Evolutionary conservation across 164 flowering plant genomes (phyloP).

Genomic region (Tetrastigma voinierianum): DNA sequence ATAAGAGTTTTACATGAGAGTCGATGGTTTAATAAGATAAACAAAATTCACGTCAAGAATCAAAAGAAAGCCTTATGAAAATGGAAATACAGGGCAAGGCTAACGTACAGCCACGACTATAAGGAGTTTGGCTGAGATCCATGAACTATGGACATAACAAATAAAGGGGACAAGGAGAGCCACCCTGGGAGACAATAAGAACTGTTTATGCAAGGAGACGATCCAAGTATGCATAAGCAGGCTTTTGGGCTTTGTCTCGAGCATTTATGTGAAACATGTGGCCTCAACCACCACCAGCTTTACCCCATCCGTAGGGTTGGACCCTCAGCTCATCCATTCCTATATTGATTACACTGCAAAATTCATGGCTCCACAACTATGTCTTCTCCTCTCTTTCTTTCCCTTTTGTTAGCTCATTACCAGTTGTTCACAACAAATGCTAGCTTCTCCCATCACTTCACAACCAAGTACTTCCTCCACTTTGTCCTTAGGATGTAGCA

Average conservation of each 20-base stretch:
- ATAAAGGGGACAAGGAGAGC: constrained; percentile 20
- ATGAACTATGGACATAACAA: constrained; percentile 6
- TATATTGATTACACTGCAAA: background rate
- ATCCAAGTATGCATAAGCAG: background rate
- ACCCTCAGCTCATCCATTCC: background rate
- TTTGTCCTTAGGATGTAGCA: too few species aligned
- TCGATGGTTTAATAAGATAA: too few species aligned
- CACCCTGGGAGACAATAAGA: constrained; percentile 19
- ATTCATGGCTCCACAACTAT: background rate
- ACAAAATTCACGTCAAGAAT: background rate
- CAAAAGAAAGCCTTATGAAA: background rate
- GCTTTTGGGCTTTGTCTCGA: constrained; percentile 14
- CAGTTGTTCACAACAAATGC: too few species aligned
- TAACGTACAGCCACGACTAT: constrained; percentile 14
- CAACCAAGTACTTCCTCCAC: too few species aligned
- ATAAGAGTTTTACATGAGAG: too few species aligned
- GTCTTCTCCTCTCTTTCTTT: background rate
- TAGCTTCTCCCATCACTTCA: too few species aligned
- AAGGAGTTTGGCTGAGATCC: constrained; percentile 12
- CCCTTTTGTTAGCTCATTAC: background rate
- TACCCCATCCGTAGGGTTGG: constrained; percentile 4
- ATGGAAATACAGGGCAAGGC: constrained; percentile 11
- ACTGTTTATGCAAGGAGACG: constrained; percentile 12
- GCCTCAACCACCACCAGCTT: constrained; percentile 18
- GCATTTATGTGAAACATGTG: constrained; percentile 26